Conservation (phyloP, 495 filamentous ascomycete genomes). For the Xylaria intraflava region DNA sequence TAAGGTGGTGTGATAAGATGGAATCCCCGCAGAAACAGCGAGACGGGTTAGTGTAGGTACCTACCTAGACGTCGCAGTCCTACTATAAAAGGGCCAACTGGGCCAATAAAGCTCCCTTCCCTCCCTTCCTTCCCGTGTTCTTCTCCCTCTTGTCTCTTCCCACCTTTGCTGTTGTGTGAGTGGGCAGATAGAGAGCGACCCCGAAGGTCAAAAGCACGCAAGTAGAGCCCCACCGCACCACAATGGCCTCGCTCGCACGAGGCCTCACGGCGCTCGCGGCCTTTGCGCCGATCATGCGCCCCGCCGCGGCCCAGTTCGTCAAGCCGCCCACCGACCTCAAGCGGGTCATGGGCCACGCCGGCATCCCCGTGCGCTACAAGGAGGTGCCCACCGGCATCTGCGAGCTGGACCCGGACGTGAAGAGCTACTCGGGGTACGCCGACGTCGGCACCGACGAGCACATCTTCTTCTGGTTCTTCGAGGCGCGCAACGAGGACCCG, state of each 20-base stretch:
- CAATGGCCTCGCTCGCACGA: conserved; percentile 22
- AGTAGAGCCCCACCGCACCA: background rate
- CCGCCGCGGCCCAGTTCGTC: conserved; percentile 49
- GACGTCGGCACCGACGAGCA: conserved; percentile 56
- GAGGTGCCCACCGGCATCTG: conserved; percentile 57
- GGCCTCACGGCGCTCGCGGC: conserved; percentile 19
- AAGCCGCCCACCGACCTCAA: conserved; percentile 49
- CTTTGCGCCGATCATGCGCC: background rate
- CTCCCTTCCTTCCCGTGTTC: background rate
- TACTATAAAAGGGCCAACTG: too few relatives aligned
- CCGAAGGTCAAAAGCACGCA: too few relatives aligned
- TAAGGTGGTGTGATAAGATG: too few relatives aligned
- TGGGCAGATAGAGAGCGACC: background rate
- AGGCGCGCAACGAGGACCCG: conserved; percentile 49
- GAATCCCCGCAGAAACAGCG: too few relatives aligned
- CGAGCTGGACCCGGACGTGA: conserved; percentile 57
- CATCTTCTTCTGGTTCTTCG: conserved; percentile 64
- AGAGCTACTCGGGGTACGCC: conserved; percentile 61
- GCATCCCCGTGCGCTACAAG: conserved; percentile 53
- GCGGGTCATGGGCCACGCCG: conserved; percentile 44
- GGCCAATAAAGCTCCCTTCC: too few relatives aligned
- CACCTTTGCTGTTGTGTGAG: too few relatives aligned
- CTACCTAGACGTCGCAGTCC: too few relatives aligned
- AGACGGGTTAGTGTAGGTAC: too few relatives aligned
- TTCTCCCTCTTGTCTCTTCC: background rate